Evolutionary conservation across 225 moss, liverwort and hornwort species (phyloP), one percentile per base, ranked within the genome.

Genomic region (Physcomitrellopsis africana): DNA sequence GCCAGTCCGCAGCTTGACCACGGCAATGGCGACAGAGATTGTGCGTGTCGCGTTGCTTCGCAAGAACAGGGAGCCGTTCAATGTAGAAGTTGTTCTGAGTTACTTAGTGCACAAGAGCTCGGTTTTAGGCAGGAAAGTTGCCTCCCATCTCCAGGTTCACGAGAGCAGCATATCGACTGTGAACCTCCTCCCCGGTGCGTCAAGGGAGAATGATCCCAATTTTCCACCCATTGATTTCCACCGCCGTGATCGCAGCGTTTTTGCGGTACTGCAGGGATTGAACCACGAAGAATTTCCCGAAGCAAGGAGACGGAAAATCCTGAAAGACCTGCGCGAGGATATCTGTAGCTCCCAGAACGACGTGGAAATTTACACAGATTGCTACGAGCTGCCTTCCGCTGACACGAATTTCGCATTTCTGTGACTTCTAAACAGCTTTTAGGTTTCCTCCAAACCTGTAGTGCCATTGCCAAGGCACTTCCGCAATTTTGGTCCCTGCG

Each of bases 1-100:
- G 3, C 77, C 87, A 0, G 77, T 87, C n/a, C 82, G 87, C 74
- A 77, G 51, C 75, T 72, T 87, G 42, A 66, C 87, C 32, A 9
- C 65, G 42, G 82, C 87, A 13, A 85, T 87, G 85, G 82, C 82
- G 32, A 87, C 77, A 29, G 87, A 87, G 77, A 82, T 87, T 45
- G 87, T 87, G 67, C 82, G 87, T 56, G 85, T 87, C 0, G 85
- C 87, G 14, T 29, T 88, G 0, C 67, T 82, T 27, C 80, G 85
- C 1, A 87, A 82, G 68, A 74, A 9, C 56, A 71, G 75, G 20
- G 48, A 72, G 22, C 6, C 56, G 7, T 87, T 85, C 14, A 20
- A 49, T 3, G 80, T 65, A 51, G 77, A 72, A 13, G 75, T 76
- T 1, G 20, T 87, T 0, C 19, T 87, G 77, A 87, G 77, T 51